These are phyloP conservation scores for Endocladia muricata DNA, from an alignment of 31 red algal genomes.

Conservation along the genomic window DNA sequence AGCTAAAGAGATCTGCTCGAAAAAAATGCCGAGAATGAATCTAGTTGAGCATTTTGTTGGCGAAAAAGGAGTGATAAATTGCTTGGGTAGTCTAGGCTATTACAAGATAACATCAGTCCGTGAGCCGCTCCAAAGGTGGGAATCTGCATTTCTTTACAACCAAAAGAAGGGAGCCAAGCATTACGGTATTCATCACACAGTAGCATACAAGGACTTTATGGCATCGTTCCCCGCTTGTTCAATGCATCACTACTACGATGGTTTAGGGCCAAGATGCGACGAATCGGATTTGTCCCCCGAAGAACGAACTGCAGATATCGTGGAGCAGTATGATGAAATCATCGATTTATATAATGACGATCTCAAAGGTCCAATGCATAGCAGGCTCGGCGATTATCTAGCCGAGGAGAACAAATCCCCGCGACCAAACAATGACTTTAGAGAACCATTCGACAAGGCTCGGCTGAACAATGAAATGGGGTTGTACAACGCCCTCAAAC, in stretches of 20 bases:
- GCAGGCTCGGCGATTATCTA: background rate
- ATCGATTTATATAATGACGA: slow-evolving; percentile 12
- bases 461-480: background rate
- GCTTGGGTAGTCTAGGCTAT: slow-evolving; percentile 4
- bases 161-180: background rate
- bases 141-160: slow-evolving; percentile 4
- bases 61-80: background rate
- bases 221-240: background rate
- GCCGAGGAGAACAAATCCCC: background rate
- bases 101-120: slow-evolving; percentile 22
- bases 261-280: background rate
- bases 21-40: background rate
- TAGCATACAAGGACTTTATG: slow-evolving; percentile 5
- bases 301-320: background rate
- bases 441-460: background rate
- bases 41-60: background rate
- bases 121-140: slow-evolving; percentile 11
- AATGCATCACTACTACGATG: slow-evolving; percentile 14
- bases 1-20: background rate
- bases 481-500: background rate
- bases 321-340: slow-evolving; percentile 3
- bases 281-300: background rate
- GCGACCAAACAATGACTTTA: background rate
- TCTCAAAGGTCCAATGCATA: background rate
- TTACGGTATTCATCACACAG: slow-evolving; percentile 5